phyloP scores from a whole-genome alignment of 2,329 filamentous ascomycete species.

The Capronia coronata region DNA sequence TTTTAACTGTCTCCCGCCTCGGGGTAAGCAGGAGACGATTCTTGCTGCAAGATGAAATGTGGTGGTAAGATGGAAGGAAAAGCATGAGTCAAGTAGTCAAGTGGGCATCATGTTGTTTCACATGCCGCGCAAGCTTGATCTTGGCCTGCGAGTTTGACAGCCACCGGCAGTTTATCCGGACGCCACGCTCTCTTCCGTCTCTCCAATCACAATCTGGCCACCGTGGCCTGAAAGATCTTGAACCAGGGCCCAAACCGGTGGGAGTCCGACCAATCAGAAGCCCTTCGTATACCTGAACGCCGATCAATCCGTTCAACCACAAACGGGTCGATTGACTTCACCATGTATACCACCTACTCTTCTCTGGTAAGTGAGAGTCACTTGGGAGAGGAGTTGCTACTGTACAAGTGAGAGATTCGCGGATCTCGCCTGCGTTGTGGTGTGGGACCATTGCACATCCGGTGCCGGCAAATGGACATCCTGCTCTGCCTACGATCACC shows the following conservation, averaged over 20 bases:
- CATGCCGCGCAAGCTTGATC: constrained; percentile 12
- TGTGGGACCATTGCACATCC: too few species aligned
- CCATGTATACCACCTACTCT: too few species aligned
- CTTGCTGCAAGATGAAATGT: not conserved
- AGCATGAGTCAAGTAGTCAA: constrained; percentile 9
- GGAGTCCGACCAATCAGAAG: not conserved
- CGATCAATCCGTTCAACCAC: too few species aligned
- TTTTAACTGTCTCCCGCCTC: too few species aligned
- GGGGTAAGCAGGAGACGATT: not conserved
- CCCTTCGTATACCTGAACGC: not conserved
- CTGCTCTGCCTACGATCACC: too few species aligned
- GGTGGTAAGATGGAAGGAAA: constrained; percentile 10
- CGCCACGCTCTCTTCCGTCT: not conserved
- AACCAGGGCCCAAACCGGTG: constrained; percentile 11
- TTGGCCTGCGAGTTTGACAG: not conserved
- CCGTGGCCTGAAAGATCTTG: not conserved
- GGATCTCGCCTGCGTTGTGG: too few species aligned
- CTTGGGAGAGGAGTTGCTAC: too few species aligned
- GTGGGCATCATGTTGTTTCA: constrained; percentile 6
- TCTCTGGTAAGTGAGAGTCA: too few species aligned
- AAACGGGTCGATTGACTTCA: too few species aligned
- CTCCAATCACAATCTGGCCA: constrained; percentile 12
- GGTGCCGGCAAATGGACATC: too few species aligned
- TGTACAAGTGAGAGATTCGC: too few species aligned
- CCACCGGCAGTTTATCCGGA: not conserved